Evolutionary conservation across 73 alveolate species (phyloP), one percentile per base, ranked within the genome.

Genomic region (Paramecium pentaurelia): DNA sequence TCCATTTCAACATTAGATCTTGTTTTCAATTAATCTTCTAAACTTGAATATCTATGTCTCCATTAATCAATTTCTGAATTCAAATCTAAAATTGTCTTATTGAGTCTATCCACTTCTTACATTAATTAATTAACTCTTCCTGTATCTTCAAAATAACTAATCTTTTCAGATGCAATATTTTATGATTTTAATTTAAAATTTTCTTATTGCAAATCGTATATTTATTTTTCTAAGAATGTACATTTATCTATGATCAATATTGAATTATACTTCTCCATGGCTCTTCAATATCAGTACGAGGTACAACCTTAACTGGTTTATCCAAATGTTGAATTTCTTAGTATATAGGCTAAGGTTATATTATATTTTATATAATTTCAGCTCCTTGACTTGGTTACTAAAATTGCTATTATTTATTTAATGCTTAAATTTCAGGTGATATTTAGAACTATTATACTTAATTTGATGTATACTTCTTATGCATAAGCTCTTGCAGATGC

Each of bases 141-240:
- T 40, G 91, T 80, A 47, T 80, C 91, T 14, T 80, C 91, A 80
- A 32, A 80, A 49, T 80, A 80, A 22, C 75, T 80, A 3, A 80
- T 64, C 27, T 80, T 80, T 36, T 80, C 91, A 27, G 91, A 32
- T 80, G 75, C 44, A 32, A 32, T 32, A 45, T 49, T 80, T 9
- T 32, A 45, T 20, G 20, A 5, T 80, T 64, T 80, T n/a, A 32
- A 47, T 80, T 18, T 80, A 14, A 32, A 27, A 28, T 80, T 80
- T 36, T 80, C 91, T 47, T 80, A 80, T 80, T 80, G 30, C 42
- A 80, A 27, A 32, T 80, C 91, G 16, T 80, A 49, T 11, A 80
- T 47, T 49, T 80, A 80, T 80, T 80, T 80, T 47, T 80, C 91
- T 9, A 80, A 27, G 8, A 80, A 45, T 16, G 91, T 44, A 27